A percentile compares a stretch with the other conserved stretches of the same genome.
Conservation (phyloP, 2,329 filamentous ascomycete species). For the Peltaster fructicola region DNA sequence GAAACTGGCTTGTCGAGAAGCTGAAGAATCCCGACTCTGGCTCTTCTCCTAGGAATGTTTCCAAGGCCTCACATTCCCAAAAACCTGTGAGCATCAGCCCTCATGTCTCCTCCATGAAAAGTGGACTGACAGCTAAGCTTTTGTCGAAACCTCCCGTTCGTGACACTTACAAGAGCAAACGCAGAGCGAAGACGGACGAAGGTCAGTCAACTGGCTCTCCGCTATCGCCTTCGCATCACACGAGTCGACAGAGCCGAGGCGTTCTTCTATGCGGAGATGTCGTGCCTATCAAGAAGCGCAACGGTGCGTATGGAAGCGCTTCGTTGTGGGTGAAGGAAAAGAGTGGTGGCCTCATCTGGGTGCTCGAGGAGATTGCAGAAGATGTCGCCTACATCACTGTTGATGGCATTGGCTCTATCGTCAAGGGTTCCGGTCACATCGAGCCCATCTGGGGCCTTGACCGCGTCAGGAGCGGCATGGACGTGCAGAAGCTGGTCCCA, state of each 20-base stretch:
- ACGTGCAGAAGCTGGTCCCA: slow-evolving; percentile 64
- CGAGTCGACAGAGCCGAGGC: slow-evolving; percentile 61
- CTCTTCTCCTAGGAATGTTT: no score
- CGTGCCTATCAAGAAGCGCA: slow-evolving; percentile 93
- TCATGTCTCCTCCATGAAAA: no score
- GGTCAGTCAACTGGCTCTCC: slow-evolving; percentile 33
- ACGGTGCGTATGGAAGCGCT: slow-evolving; percentile 77
- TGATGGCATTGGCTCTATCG: slow-evolving; percentile 60
- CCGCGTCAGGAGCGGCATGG: slow-evolving; percentile 46
- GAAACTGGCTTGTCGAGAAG: slow-evolving; percentile 79
- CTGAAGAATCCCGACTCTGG: slow-evolving; percentile 44
- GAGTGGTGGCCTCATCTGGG: slow-evolving; percentile 83
- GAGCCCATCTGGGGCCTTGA: slow-evolving; percentile 72
- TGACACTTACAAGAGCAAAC: slow-evolving; percentile 30
- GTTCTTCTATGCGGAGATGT: slow-evolving; percentile 92
- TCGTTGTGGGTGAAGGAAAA: slow-evolving; percentile 99
- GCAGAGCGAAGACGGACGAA: slow-evolving; percentile 48
- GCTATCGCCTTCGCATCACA: slow-evolving; percentile 41
- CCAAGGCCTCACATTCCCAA: no score
- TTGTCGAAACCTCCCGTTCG: slow-evolving; percentile 62
- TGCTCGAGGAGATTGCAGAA: slow-evolving; percentile 92
- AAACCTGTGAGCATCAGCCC: no score
- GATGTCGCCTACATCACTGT: slow-evolving; percentile 65
- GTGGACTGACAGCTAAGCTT: slow-evolving; percentile 73
- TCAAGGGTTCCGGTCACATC: slow-evolving; percentile 55